These are phyloP conservation scores for Boehmeria nivea DNA, from an alignment of 306 rosid species.

Conservation along the genomic window DNA sequence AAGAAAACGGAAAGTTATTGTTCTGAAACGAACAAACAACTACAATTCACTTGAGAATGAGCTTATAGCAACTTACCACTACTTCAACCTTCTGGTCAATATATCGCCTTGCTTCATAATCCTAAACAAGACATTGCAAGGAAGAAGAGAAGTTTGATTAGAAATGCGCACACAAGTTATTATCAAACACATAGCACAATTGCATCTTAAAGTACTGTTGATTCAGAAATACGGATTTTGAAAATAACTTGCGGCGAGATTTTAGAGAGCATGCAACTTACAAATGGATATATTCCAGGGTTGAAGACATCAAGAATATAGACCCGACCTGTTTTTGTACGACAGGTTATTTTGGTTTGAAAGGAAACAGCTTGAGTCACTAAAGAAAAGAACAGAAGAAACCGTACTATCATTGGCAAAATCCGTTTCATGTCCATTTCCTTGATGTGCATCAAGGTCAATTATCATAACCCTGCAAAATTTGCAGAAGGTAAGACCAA, in stretches of 20 bases:
- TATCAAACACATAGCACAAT: neutral
- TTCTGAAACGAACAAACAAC: conserved; percentile 9
- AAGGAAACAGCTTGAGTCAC: conserved; percentile 23
- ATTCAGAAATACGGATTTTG: neutral
- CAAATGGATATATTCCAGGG: conserved; percentile 88
- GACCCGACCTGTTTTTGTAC: conserved; percentile 61
- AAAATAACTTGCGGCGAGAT: neutral
- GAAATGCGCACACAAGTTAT: neutral
- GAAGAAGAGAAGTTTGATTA: neutral
- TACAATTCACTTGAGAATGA: conserved; percentile 20
- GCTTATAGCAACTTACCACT: conserved; percentile 39
- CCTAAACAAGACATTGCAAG: conserved; percentile 34
- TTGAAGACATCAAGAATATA: conserved; percentile 85
- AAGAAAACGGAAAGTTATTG: conserved; percentile 5
- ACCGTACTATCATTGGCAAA: conserved; percentile 64
- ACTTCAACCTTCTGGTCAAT: conserved; percentile 89
- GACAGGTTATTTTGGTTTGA: conserved; percentile 11
- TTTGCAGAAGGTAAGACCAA: conserved; percentile 19
- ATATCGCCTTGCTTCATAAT: conserved; percentile 71
- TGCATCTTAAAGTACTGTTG: neutral
- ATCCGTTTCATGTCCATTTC: conserved; percentile 90
- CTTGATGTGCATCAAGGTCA: conserved; percentile 99
- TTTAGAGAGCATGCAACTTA: conserved; percentile 33
- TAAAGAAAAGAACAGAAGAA: conserved; percentile 18
- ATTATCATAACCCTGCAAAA: conserved; percentile 79